Base-by-base conservation (phyloP, 1,139 yeast genomes). In the Geotrichum europaeum region DNA sequence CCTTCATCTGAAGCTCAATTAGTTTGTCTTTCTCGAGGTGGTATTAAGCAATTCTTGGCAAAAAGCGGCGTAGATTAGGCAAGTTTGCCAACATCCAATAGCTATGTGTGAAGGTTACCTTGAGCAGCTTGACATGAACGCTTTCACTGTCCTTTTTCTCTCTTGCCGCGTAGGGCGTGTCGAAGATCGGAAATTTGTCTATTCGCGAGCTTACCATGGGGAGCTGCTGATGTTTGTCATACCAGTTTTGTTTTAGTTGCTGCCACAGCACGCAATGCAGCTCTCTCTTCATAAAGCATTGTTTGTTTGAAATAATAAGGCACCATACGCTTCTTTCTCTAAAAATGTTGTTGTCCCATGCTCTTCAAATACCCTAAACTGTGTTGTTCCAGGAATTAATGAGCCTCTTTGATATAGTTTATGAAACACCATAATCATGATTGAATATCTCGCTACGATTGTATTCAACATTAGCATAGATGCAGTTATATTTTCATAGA, bases 131-230 rank as follows among this genome's bases (percentile, higher is more conserved):
- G 12, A 64, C 68, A 1, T 57, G 61, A 13, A 52, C 66, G 3
- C 66, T 65, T 57, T 62, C 67, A 1, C 57, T 59, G 36, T 68
- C 69, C 5, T 65, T 66, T 47, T 61, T 63, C 18, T 66, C 67
- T 7, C 63, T 66, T 15, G 64, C 66, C 4, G 62, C 64, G 24
- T 64, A 66, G 0, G 67, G 65, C 53, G 60, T 62, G 13, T 64
- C 67, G 9, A 64, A 62, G 20, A 57, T 66, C 5, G 61, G 64
- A 28, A 59, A 60, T 15, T 60, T 66, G 18, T 62, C 67, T 4
- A 62, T 67, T 7, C 58, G 65, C 66, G 13, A 65, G 65, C 45
- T 65, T 68, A 0, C 69, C 69, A 2, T 67, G 69, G 68, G 67
- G 68, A 0, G 60, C 66, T 49, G 69, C 69, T 1, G 64, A 66